A percentile compares a stretch with the other conserved stretches of the same genome.
Conservation (phyloP, 495 filamentous ascomycete genomes). For the Podospora fimiseda region DNA sequence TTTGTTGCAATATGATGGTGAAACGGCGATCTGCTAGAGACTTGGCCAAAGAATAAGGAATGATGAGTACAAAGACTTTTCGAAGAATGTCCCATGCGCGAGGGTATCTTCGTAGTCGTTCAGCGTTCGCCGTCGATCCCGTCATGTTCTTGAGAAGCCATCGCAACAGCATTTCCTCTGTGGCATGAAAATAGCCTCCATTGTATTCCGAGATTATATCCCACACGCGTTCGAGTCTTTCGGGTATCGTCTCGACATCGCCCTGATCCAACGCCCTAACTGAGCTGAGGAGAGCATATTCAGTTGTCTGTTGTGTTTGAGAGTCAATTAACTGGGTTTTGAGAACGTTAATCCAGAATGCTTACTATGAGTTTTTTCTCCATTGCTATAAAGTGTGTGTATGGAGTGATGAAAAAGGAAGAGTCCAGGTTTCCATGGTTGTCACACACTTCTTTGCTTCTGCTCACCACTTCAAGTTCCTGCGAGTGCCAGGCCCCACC, state of each 20-base stretch:
- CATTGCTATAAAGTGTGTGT: too few species aligned
- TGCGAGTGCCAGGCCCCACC: too few species aligned
- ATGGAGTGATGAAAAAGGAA: background rate
- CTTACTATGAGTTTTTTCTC: background rate
- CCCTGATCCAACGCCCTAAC: conserved; percentile 36
- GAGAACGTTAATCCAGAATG: too few species aligned
- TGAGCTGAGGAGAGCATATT: conserved; percentile 21
- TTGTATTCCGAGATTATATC: conserved; percentile 23
- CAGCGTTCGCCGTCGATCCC: conserved; percentile 32
- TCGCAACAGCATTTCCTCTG: conserved; percentile 43
- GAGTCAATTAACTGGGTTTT: too few species aligned
- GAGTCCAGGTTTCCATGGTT: background rate
- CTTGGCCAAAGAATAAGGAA: conserved; percentile 39
- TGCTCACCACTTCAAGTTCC: too few species aligned
- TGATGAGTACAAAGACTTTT: conserved; percentile 36
- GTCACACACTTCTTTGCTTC: too few species aligned
- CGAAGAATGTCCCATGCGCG: conserved; percentile 38
- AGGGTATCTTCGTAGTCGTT: conserved; percentile 40
- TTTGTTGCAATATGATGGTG: conserved; percentile 33
- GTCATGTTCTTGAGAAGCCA: conserved; percentile 46
- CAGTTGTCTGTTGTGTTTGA: conserved; percentile 11
- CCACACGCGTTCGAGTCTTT: conserved; percentile 37
- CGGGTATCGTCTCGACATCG: conserved; percentile 27
- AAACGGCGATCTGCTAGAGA: conserved; percentile 41
- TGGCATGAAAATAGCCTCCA: conserved; percentile 34